phyloP scores from a whole-genome alignment of 78 protist genomes.

The Planoprotostelium fungivorum region DNA sequence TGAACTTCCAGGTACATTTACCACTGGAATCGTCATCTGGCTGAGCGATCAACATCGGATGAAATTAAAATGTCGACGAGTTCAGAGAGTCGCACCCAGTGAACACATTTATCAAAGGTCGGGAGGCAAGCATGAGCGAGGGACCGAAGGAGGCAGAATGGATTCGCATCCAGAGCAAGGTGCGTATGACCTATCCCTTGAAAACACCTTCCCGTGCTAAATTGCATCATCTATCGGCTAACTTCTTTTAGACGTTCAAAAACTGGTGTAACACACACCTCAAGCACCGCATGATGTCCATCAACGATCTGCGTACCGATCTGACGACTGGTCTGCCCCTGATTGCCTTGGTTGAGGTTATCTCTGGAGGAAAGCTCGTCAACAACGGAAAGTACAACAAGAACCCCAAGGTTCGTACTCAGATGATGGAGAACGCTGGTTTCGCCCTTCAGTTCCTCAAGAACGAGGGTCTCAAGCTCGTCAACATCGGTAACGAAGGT shows the following conservation, averaged over 20 bases:
- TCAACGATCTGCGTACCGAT: constrained; percentile 64
- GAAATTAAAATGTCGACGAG: not conserved
- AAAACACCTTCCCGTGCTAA: no score
- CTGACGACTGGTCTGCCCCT: constrained; percentile 73
- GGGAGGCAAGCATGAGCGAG: not conserved
- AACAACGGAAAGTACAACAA: constrained; percentile 24
- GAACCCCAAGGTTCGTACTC: constrained; percentile 46
- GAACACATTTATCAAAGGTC: not conserved
- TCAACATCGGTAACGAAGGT: constrained; percentile 68
- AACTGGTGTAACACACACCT: constrained; percentile 84
- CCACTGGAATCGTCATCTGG: no score
- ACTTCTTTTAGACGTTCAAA: constrained; percentile 69
- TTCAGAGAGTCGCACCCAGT: not conserved
- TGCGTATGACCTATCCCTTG: not conserved
- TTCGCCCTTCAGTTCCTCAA: constrained; percentile 44
- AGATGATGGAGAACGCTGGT: constrained; percentile 68
- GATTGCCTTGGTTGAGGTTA: constrained; percentile 73
- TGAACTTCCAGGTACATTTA: no score
- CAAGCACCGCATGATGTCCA: constrained; percentile 56
- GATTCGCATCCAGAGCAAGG: not conserved
- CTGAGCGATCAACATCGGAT: no score
- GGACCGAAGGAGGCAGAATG: not conserved
- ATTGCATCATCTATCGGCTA: no score
- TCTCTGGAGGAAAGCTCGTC: constrained; percentile 61
- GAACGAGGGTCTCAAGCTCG: constrained; percentile 65